phyloP scores from a whole-genome alignment of 2,329 filamentous ascomycete genomes.

The Onygenales sp. region DNA sequence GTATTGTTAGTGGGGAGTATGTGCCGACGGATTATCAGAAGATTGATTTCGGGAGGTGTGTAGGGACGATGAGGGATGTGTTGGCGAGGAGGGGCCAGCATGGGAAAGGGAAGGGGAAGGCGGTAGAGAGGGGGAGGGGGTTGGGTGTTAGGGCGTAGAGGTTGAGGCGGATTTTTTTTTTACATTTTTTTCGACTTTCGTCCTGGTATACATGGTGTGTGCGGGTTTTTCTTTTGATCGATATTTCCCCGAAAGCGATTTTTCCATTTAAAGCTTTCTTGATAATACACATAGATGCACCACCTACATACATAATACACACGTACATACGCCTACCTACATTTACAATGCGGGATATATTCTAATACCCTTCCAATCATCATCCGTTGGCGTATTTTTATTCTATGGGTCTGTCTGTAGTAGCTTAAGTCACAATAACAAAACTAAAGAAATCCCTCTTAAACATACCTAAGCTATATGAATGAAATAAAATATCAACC shows the following conservation, averaged over 20 bases:
- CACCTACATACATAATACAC: too few species aligned
- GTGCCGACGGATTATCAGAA: slow-evolving; percentile 32
- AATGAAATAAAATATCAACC: background rate
- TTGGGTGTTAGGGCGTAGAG: background rate
- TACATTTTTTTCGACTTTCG: background rate
- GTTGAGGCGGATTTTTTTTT: background rate
- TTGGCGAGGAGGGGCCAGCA: slow-evolving; percentile 6
- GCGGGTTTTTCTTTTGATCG: background rate
- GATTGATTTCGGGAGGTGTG: slow-evolving; percentile 28
- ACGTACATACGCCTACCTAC: too few species aligned
- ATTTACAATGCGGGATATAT: too few species aligned
- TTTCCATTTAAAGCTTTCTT: too few species aligned
- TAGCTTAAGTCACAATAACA: too few species aligned
- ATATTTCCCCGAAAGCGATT: too few species aligned
- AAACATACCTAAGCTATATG: background rate
- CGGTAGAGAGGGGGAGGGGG: background rate
- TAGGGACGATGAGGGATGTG: slow-evolving; percentile 25
- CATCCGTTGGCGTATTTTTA: too few species aligned
- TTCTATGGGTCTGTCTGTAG: too few species aligned
- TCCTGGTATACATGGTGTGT: background rate
- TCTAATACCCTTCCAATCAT: too few species aligned
- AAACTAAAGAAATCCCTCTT: too few species aligned
- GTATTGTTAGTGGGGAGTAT: slow-evolving; percentile 79
- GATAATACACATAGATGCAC: too few species aligned
- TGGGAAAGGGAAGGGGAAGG: slow-evolving; percentile 3